A percentile compares a stretch with the other conserved stretches of the same genome.
Evolutionary conservation across 2,329 filamentous ascomycete species (phyloP).

Genomic region (Colletotrichum agaves): DNA sequence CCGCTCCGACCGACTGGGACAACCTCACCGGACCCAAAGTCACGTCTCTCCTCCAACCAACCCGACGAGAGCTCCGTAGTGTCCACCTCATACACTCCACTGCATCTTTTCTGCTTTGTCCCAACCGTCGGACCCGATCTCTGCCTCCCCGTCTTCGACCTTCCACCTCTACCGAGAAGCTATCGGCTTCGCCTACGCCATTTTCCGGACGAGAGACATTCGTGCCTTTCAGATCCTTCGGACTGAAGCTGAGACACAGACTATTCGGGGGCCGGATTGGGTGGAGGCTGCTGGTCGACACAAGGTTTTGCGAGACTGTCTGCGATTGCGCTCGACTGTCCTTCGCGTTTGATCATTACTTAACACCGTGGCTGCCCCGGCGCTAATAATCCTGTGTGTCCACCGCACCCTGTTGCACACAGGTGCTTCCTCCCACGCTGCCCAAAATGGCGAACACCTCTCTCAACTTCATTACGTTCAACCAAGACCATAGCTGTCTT

Average conservation of each 20-base stretch:
- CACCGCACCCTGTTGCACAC: background rate
- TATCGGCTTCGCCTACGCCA: background rate
- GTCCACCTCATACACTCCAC: background rate
- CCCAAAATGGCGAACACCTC: constrained; percentile 70
- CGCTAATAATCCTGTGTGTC: constrained; percentile 8
- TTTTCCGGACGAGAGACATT: background rate
- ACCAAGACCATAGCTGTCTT: constrained; percentile 97
- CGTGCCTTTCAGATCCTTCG: background rate
- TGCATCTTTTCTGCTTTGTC: background rate
- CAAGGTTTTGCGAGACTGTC: too few species aligned
- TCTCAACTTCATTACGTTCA: constrained; percentile 99
- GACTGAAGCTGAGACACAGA: background rate
- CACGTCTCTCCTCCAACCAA: background rate
- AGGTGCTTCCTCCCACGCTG: background rate
- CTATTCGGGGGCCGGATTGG: too few species aligned
- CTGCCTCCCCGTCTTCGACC: background rate
- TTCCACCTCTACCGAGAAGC: background rate
- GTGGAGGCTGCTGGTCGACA: background rate
- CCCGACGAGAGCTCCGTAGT: background rate
- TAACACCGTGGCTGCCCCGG: constrained; percentile 23
- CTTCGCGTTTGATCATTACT: background rate
- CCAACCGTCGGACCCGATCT: background rate
- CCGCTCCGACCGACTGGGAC: background rate
- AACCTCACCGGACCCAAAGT: background rate
- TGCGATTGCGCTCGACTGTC: background rate